Evolutionary conservation across 129 eudicot genomes (phyloP), one percentile per base, ranked within the genome.

Genomic region (Glebionis coronaria): DNA sequence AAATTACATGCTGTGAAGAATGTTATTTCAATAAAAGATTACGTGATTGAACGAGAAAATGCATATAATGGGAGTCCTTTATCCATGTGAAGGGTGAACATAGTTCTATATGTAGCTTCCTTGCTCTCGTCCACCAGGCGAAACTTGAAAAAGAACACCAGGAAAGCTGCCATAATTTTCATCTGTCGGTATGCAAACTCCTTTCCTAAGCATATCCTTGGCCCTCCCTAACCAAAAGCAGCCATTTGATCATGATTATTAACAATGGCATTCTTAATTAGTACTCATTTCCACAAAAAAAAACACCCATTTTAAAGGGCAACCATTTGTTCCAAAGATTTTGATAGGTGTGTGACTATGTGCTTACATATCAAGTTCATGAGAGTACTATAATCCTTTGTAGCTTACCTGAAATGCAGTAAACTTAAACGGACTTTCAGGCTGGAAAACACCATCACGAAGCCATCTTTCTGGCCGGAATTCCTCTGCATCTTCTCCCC

Each of bases 391-490:
- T 2, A 12, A 3, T 56, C n/a, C 5, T 21, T 25, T 11, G 9
- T 23, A 12, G 28, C 62, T 56, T 13, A 79, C 89, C 76, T 84
- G 85, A 73, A 84, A 84, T 3, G 85, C 90, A 0, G 42, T 25
- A 12, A 56, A 56, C 62, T 56, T 56, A 27, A 56, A 56, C 28
- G 62, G 62, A 56, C 81, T 81, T 54, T 81, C 79, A 1, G 77
- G 52, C 56, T 73, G 81, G 52, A 81, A 84, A 54, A 75, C 56
- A 4, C 86, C 84, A 64, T 69, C 60, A 44, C 57, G 63, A 5
- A 83, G 74, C 88, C 94, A 86, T 78, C 88, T 72, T 50, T 83
- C 84, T 2, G 88, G 94, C 57, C 67, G 54, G 61, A 80, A 86
- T 23, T 78, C 86, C 70, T 75, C 79, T 0, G 84, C 82, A 59